Evolutionary conservation across 352 stramenopile species (phyloP).

Genomic region (Chrysophaeum taylorii): DNA sequence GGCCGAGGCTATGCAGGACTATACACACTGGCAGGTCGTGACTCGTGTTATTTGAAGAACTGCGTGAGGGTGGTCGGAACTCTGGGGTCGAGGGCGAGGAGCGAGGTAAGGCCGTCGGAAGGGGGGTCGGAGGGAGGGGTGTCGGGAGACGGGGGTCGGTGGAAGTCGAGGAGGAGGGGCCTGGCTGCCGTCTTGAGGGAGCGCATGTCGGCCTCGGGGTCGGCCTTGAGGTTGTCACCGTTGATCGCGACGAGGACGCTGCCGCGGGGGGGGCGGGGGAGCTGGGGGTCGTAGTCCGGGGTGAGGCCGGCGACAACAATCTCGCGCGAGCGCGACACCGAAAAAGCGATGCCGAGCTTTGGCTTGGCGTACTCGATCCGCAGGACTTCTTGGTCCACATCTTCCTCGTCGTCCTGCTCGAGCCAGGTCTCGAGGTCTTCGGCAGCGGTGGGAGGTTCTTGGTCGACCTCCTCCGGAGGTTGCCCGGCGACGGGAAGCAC

Average conservation of each 20-base stretch:
- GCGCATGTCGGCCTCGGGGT: neutral
- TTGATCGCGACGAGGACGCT: neutral
- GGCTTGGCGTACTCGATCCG: neutral
- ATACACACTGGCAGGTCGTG: too few species aligned
- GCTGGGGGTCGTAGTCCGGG: neutral
- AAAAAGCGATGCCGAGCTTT: constrained; percentile 1
- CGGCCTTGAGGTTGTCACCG: neutral
- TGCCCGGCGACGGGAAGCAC: neutral
- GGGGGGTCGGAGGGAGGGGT: too few species aligned
- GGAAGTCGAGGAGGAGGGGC: constrained; percentile 8
- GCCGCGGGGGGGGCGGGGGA: neutral
- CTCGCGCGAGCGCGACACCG: neutral
- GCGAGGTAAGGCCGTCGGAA: too few species aligned
- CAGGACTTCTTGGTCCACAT: neutral
- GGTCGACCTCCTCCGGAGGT: neutral
- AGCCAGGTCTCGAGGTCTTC: neutral
- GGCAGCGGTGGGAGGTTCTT: neutral
- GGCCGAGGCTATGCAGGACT: too few species aligned
- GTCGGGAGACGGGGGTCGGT: too few species aligned
- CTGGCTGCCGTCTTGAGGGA: neutral
- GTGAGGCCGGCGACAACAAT: neutral
- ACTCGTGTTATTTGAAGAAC: too few species aligned
- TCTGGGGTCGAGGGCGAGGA: too few species aligned
- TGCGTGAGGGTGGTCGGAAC: too few species aligned
- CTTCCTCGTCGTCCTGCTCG: neutral